A percentile compares a stretch with the other conserved stretches of the same genome.
phyloP scores from a whole-genome alignment of 2,329 filamentous ascomycete species.

The Penicillium sp. region DNA sequence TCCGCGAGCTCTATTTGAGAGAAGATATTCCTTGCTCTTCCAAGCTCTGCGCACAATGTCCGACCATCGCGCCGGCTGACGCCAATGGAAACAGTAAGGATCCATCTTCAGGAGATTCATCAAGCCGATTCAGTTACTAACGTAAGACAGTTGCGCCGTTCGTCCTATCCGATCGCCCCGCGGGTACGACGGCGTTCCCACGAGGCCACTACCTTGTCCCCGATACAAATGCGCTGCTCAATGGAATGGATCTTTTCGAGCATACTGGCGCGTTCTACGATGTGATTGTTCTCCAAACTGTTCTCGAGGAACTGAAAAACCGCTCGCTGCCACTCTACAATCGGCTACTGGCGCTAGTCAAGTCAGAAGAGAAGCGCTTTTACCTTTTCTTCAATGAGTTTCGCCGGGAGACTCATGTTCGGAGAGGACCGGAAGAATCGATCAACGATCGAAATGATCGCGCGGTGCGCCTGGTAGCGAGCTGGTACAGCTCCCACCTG shows the following conservation, averaged over 20 bases:
- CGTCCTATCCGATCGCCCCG: constrained; percentile 82
- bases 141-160: constrained; percentile 65
- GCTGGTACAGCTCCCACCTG: constrained; percentile 87
- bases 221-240: constrained; percentile 92
- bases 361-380: constrained; percentile 94
- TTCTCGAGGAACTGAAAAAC: constrained; percentile 92
- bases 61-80: constrained; percentile 70
- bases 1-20: constrained; percentile 90
- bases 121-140: constrained; percentile 22
- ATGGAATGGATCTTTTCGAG: constrained; percentile 96
- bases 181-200: constrained; percentile 75
- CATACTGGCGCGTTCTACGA: constrained; percentile 88
- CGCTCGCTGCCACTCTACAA: constrained; percentile 93
- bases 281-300: constrained; percentile 93
- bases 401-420: constrained; percentile 81
- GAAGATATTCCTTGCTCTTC: constrained; percentile 98
- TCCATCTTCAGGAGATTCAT: constrained; percentile 1
- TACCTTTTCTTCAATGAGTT: constrained; percentile 99
- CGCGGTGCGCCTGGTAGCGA: constrained; percentile 77
- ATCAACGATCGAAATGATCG: constrained; percentile 97
- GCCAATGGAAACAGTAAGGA: constrained; percentile 67
- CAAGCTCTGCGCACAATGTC: constrained; percentile 74
- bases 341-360: constrained; percentile 81
- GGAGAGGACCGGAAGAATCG: constrained; percentile 69
- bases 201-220: constrained; percentile 91